Conservation (phyloP, 495 filamentous ascomycete species). For the Lasiosphaeris hirsuta region DNA sequence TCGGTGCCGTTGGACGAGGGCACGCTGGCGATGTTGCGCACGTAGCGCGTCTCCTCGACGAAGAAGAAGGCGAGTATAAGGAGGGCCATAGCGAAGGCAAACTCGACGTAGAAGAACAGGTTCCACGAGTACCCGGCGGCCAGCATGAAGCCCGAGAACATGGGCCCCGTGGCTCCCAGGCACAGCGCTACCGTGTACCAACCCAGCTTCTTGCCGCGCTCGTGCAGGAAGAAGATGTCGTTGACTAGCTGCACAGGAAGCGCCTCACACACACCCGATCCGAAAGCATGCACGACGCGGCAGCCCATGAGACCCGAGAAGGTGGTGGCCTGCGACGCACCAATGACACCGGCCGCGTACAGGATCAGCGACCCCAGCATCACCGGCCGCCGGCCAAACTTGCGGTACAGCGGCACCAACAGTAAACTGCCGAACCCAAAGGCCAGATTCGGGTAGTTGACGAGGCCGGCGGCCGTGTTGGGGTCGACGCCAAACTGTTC, state of each 20-base stretch:
- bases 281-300: constrained; percentile 54
- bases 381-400: constrained; percentile 57
- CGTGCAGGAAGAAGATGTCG: constrained; percentile 64
- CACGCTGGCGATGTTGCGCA: constrained; percentile 32
- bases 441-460: constrained; percentile 61
- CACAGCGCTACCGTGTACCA: constrained; percentile 61
- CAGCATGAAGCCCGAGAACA: constrained; percentile 64
- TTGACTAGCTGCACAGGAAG: constrained; percentile 63
- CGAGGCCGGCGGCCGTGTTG: constrained; percentile 50
- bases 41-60: constrained; percentile 59
- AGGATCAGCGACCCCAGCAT: constrained; percentile 43
- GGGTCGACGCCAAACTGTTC: constrained; percentile 51
- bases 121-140: constrained; percentile 59
- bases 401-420: constrained; percentile 58
- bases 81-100: constrained; percentile 54
- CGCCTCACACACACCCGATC: constrained; percentile 61
- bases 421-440: constrained; percentile 59
- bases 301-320: constrained; percentile 54
- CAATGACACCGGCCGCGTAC: constrained; percentile 57
- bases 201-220: constrained; percentile 55
- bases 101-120: constrained; percentile 65
- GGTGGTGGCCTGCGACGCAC: constrained; percentile 48
- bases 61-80: constrained; percentile 58
- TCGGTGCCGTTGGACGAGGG: background rate
- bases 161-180: constrained; percentile 54